A percentile compares a stretch with the other conserved stretches of the same genome.
These are phyloP conservation scores for Holtermanniella nyarrowii DNA, from an alignment of 768 basidiomycete species.

Conservation along the genomic window DNA sequence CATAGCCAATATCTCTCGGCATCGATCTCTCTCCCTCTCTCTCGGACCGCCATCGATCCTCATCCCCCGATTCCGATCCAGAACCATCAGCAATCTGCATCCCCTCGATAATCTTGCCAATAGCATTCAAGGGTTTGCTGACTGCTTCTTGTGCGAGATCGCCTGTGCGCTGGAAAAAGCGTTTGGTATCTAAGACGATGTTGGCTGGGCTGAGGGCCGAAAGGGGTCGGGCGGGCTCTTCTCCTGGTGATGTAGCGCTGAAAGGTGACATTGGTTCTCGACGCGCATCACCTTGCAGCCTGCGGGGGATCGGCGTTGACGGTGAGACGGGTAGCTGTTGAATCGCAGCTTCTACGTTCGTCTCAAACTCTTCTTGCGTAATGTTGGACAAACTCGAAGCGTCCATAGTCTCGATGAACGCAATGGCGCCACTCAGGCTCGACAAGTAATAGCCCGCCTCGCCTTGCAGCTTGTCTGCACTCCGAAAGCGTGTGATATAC, in stretches of 20 bases:
- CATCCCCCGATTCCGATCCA: conserved; percentile 46
- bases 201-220: conserved; percentile 51
- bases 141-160: conserved; percentile 54
- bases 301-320: conserved; percentile 64
- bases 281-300: conserved; percentile 42
- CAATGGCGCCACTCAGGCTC: conserved; percentile 93
- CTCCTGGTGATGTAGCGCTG: conserved; percentile 46
- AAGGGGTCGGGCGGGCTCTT: conserved; percentile 78
- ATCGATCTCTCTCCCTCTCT: too few species aligned
- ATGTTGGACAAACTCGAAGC: conserved; percentile 89
- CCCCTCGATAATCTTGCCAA: conserved; percentile 76
- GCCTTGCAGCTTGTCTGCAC: conserved; percentile 76
- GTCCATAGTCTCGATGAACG: conserved; percentile 98
- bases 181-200: conserved; percentile 60
- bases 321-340: conserved; percentile 63
- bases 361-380: conserved; percentile 83
- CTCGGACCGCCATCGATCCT: conserved; percentile 40
- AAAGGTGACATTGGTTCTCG: conserved; percentile 28
- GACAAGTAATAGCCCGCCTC: conserved; percentile 97
- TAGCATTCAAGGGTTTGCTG: conserved; percentile 79
- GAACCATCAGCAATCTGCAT: conserved; percentile 60
- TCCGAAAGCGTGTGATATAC: conserved; percentile 91
- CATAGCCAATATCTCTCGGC: neutral
- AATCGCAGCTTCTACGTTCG: conserved; percentile 56
- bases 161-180: conserved; percentile 78